Conservation (phyloP, 2,329 filamentous ascomycete genomes). For the Microsporum audouinii region DNA sequence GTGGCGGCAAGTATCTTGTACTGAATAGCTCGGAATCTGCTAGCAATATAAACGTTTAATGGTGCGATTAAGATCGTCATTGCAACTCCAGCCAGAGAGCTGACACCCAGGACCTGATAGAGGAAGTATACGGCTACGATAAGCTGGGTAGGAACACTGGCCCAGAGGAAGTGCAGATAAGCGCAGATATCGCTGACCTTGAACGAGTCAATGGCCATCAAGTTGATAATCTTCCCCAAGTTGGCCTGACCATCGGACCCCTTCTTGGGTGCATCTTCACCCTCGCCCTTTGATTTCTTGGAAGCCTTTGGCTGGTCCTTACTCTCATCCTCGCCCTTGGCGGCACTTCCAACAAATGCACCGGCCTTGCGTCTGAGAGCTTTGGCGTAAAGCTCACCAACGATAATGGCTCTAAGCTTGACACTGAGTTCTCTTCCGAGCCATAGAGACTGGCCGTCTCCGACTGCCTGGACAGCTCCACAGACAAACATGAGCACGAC, state of each 20-base stretch:
- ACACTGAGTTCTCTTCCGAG: slow-evolving; percentile 92
- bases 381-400: slow-evolving; percentile 96
- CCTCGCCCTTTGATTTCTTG: slow-evolving; percentile 20
- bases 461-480: slow-evolving; percentile 68
- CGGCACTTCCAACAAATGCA: slow-evolving; percentile 58
- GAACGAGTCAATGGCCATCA: slow-evolving; percentile 99
- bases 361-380: slow-evolving; percentile 82
- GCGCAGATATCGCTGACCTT: slow-evolving; percentile 92
- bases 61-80: slow-evolving; percentile 84
- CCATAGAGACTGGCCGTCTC: slow-evolving; percentile 80
- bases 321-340: neutral
- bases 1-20: slow-evolving; percentile 87
- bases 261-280: slow-evolving; percentile 17
- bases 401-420: slow-evolving; percentile 81
- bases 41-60: slow-evolving; percentile 78
- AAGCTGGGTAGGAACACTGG: slow-evolving; percentile 79
- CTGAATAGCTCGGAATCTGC: slow-evolving; percentile 73
- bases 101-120: slow-evolving; percentile 81
- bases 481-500: slow-evolving; percentile 81
- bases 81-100: slow-evolving; percentile 82
- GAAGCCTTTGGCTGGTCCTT: slow-evolving; percentile 24
- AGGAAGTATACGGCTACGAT: slow-evolving; percentile 68
- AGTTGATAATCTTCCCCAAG: slow-evolving; percentile 94
- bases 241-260: slow-evolving; percentile 64
- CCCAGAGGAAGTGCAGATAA: slow-evolving; percentile 93